Conservation (phyloP, 768 basidiomycete species). For the Amanita molliuscula region DNA sequence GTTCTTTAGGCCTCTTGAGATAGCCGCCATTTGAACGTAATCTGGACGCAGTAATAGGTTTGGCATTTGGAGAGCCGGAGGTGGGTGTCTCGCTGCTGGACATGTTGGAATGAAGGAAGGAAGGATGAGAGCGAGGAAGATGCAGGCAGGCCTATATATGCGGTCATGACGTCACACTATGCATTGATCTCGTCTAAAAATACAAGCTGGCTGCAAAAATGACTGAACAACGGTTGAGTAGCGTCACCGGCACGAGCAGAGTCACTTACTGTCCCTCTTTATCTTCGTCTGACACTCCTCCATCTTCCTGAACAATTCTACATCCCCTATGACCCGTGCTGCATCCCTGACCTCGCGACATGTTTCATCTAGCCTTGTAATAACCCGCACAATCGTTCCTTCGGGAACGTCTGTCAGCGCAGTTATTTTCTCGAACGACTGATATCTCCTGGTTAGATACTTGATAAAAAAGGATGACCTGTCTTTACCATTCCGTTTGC, state of each 20-base stretch:
- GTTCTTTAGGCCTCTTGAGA: slow-evolving; percentile 2
- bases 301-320: slow-evolving; percentile 95
- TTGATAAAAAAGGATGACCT: not conserved
- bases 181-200: slow-evolving; percentile 37
- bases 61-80: not conserved
- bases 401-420: slow-evolving; percentile 89
- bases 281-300: slow-evolving; percentile 91
- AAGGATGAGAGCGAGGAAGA: not conserved
- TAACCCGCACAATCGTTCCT: slow-evolving; percentile 93
- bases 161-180: slow-evolving; percentile 4
- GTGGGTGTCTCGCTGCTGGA: slow-evolving; percentile 6
- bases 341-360: slow-evolving; percentile 96
- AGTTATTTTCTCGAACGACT: slow-evolving; percentile 97
- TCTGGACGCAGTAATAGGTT: not conserved
- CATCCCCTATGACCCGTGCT: slow-evolving; percentile 94
- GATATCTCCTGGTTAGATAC: slow-evolving; percentile 1
- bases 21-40: slow-evolving; percentile 1
- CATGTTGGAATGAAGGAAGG: slow-evolving; percentile 3
- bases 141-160: slow-evolving; percentile 4
- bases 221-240: slow-evolving; percentile 31
- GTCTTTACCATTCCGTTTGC: slow-evolving; percentile 88
- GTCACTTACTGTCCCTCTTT: slow-evolving; percentile 84
- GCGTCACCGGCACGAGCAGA: not conserved
- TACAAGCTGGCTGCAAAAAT: slow-evolving; percentile 85
- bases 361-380: slow-evolving; percentile 93